Base-by-base conservation (phyloP, 1,284 basidiomycete species). In the Takashimella tepidaria region DNA sequence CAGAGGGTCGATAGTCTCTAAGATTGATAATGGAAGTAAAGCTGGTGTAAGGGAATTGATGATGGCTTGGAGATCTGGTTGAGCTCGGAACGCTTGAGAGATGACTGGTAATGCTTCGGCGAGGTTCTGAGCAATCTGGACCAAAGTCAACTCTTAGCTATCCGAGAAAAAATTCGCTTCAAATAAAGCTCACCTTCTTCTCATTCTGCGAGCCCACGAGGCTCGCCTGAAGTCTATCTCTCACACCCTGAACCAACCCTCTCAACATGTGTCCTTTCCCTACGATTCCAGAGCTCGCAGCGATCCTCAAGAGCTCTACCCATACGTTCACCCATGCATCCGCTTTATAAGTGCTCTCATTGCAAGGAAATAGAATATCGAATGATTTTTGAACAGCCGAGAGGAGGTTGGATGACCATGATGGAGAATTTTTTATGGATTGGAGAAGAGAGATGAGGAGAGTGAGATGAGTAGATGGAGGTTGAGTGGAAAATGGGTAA, bases 181-280 rank as follows among this genome's bases (percentile, higher is more conserved):
- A n/a, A n/a, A n/a, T n/a, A n/a, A n/a, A n/a, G 41, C 64, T 53
- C 50, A 68, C 66, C 56, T 70, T 70, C 50, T 66, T 69, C 4
- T 55, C 43, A 42, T 64, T 69, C 23, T 57, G 55, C 2, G 59
- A 47, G 1, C 54, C 46, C 10, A 57, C 43, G 11, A 66, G 51
- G 3, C 54, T 31, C 0, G 45, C 21, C 1, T 50, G 20, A 3
- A 63, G 50, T 16, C 50, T 50, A 5, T 47, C 41, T 22, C 52
- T 51, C 3, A n/a, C n/a, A n/a, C n/a, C n/a, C n/a, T n/a, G n/a
- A n/a, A n/a, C n/a, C n/a, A n/a, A n/a, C n/a, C n/a, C n/a, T n/a
- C n/a, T n/a, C n/a, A n/a, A n/a, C n/a, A n/a, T n/a, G n/a, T n/a
- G n/a, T n/a, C n/a, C n/a, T n/a, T n/a, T n/a, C n/a, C n/a, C n/a